These are phyloP conservation scores for Cenchrus fungigraminus DNA, from an alignment of 176 grass and related monocot genomes.

Conservation along the genomic window DNA sequence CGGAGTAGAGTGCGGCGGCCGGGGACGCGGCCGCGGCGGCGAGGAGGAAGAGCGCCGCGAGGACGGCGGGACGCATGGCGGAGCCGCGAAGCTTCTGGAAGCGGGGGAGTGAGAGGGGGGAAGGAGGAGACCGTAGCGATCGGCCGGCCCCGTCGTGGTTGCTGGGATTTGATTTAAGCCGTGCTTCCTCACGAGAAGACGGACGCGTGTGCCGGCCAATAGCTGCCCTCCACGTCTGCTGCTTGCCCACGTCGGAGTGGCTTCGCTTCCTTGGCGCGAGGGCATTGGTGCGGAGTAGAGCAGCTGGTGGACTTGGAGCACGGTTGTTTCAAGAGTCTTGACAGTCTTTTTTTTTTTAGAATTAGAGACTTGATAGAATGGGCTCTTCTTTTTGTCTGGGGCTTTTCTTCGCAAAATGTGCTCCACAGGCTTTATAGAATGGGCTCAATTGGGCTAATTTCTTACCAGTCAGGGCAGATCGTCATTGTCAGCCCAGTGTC, in stretches of 20 bases:
- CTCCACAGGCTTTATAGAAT: neutral
- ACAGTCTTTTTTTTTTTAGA: neutral
- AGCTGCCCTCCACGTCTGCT: constrained; percentile 40
- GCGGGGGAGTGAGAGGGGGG: neutral
- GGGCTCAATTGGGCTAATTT: too few species aligned
- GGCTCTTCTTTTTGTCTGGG: too few species aligned
- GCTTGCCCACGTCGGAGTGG: constrained; percentile 42
- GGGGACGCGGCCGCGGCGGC: constrained; percentile 40
- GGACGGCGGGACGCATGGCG: constrained; percentile 52
- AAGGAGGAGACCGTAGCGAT: neutral
- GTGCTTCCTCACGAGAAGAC: constrained; percentile 1
- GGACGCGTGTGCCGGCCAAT: constrained; percentile 82
- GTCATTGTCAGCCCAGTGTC: too few species aligned
- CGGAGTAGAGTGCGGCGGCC: constrained; percentile 73
- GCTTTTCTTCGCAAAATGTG: neutral
- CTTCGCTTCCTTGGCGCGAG: constrained; percentile 34
- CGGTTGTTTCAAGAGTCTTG: neutral
- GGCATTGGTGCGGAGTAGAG: neutral
- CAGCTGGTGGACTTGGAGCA: constrained; percentile 1
- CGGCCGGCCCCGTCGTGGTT: constrained; percentile 17
- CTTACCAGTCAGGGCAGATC: too few species aligned
- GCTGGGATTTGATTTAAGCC: constrained; percentile 38
- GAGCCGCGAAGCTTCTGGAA: constrained; percentile 55
- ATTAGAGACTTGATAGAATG: neutral
- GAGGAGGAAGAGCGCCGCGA: constrained; percentile 51